Evolutionary conservation across 169 alveolate species (phyloP).

Genomic region (Cryptosporidium andersoni): DNA sequence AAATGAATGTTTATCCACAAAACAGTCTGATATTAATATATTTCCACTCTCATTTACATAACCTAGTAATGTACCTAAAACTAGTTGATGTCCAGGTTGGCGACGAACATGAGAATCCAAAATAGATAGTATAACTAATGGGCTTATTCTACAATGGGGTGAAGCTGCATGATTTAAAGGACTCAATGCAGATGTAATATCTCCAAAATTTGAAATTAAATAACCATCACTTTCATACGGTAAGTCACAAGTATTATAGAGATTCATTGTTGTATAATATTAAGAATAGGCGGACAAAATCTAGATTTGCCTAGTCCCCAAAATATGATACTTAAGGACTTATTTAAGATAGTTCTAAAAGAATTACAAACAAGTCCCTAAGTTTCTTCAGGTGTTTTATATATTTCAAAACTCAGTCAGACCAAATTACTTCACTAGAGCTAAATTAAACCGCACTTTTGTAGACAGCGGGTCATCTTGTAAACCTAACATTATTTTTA

Average conservation of each 20-base stretch:
- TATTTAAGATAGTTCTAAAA: too few relatives aligned
- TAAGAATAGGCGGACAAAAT: too few relatives aligned
- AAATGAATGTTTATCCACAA: conserved; percentile 88
- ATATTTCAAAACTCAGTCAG: too few relatives aligned
- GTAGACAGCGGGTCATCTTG: too few relatives aligned
- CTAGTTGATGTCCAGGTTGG: conserved; percentile 88
- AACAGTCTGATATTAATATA: conserved; percentile 90
- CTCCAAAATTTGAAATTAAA: conserved; percentile 31
- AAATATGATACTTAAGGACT: too few relatives aligned
- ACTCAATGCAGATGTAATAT: conserved; percentile 21
- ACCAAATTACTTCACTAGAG: too few relatives aligned
- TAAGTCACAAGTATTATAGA: conserved; percentile 3
- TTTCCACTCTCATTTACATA: conserved; percentile 85
- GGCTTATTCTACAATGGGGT: conserved; percentile 86
- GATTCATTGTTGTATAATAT: too few relatives aligned
- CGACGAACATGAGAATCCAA: conserved; percentile 88
- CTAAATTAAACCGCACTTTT: too few relatives aligned
- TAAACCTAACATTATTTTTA: too few relatives aligned
- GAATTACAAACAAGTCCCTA: too few relatives aligned
- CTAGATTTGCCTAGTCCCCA: too few relatives aligned
- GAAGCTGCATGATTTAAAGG: conserved; percentile 70
- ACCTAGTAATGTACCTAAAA: conserved; percentile 89
- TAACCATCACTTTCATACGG: conserved; percentile 48
- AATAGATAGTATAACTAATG: conserved; percentile 88
- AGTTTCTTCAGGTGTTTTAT: too few relatives aligned